These are phyloP conservation scores for Colletotrichum lindemuthianum DNA, from an alignment of 2,329 filamentous ascomycete species.

Conservation along the genomic window DNA sequence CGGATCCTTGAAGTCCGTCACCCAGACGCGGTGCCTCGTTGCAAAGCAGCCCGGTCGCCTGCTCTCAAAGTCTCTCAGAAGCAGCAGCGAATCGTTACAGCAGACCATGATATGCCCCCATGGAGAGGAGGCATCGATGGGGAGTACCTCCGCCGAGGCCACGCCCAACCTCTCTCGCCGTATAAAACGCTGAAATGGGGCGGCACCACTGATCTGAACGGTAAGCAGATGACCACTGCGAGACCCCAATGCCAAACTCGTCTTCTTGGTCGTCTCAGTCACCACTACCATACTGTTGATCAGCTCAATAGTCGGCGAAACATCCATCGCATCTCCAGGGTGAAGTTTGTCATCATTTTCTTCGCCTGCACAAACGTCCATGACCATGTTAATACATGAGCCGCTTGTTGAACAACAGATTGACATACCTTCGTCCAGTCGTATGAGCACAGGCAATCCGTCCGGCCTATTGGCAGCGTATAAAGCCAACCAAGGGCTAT, in stretches of 20 bases:
- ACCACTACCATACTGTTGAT: constrained; percentile 57
- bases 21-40: constrained; percentile 59
- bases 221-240: constrained; percentile 62
- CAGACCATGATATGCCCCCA: constrained; percentile 51
- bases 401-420: background rate
- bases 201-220: constrained; percentile 41
- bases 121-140: constrained; percentile 28
- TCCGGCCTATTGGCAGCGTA: constrained; percentile 37
- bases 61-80: constrained; percentile 53
- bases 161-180: constrained; percentile 47
- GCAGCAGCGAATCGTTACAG: constrained; percentile 58
- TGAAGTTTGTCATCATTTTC: background rate
- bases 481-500: constrained; percentile 46
- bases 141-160: constrained; percentile 48
- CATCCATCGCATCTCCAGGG: constrained; percentile 28
- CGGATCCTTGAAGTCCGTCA: constrained; percentile 59
- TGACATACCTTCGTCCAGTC: constrained; percentile 40
- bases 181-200: constrained; percentile 41
- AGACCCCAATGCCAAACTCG: constrained; percentile 57
- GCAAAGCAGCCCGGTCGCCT: constrained; percentile 45
- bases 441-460: constrained; percentile 30
- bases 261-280: constrained; percentile 40
- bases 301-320: constrained; percentile 23
- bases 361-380: constrained; percentile 2
- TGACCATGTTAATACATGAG: background rate